These are phyloP conservation scores for Yamadazyma atmosphaerica DNA, from an alignment of 1,139 yeast species.

Conservation along the genomic window DNA sequence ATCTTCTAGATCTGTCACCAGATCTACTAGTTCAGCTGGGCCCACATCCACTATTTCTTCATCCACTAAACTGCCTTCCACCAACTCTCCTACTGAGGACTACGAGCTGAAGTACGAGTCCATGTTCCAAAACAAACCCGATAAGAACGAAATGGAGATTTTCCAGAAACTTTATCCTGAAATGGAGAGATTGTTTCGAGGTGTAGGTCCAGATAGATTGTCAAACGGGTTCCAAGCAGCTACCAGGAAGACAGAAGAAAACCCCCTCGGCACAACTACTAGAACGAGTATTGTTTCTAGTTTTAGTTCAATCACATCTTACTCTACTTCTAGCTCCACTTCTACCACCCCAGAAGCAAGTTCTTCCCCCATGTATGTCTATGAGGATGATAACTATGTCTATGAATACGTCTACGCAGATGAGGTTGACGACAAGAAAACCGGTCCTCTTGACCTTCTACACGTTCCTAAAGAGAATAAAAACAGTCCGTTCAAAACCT, in stretches of 20 bases:
- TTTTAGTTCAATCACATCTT: background rate
- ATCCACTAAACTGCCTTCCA: no score
- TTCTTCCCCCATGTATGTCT: no score
- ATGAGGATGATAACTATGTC: slow-evolving; percentile 1
- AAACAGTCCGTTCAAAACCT: slow-evolving; percentile 16
- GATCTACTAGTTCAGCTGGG: no score
- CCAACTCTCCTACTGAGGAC: no score
- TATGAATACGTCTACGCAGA: slow-evolving; percentile 10
- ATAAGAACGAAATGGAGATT: background rate
- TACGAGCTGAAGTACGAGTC: background rate
- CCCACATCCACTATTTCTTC: no score
- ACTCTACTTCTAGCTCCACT: background rate
- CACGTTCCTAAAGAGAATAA: slow-evolving; percentile 4
- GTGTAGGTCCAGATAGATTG: background rate
- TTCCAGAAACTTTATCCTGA: background rate
- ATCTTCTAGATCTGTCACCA: no score
- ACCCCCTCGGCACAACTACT: background rate
- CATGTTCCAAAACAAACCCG: background rate
- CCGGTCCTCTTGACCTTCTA: slow-evolving; percentile 6
- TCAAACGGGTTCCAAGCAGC: background rate
- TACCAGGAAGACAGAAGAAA: background rate
- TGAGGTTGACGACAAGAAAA: slow-evolving; percentile 5
- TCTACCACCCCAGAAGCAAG: no score
- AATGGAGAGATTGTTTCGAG: background rate
- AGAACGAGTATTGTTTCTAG: background rate